Conservation (phyloP, 208 protist genomes). For the Trichomonas gallinae region DNA sequence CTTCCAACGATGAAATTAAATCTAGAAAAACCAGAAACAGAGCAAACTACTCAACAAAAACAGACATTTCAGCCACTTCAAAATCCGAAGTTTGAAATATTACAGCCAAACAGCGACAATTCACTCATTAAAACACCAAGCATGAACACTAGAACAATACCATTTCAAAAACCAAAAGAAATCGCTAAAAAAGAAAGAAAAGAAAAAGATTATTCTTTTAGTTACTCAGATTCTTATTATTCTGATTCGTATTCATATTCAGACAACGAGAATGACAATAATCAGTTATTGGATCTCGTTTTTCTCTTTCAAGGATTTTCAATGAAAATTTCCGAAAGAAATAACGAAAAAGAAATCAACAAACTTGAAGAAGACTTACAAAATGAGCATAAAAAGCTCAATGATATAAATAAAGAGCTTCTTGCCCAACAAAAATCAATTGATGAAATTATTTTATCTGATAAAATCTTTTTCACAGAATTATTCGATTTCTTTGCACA, state of each 20-base stretch:
- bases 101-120: no score
- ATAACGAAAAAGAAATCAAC: neutral
- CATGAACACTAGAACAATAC: neutral
- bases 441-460: neutral
- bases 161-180: neutral
- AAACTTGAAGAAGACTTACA: neutral
- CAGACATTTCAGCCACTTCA: no score
- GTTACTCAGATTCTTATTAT: neutral
- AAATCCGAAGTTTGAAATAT: no score
- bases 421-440: neutral
- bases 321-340: neutral
- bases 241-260: neutral
- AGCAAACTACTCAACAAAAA: no score
- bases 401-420: neutral
- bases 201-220: neutral
- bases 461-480: neutral
- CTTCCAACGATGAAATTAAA: no score
- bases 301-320: neutral
- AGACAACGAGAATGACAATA: neutral
- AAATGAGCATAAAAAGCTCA: neutral
- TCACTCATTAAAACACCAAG: no score
- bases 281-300: neutral
- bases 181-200: neutral
- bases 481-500: neutral
- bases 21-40: no score